phyloP scores from a whole-genome alignment of 2,329 filamentous ascomycete species.

The Didymella pinodella region DNA sequence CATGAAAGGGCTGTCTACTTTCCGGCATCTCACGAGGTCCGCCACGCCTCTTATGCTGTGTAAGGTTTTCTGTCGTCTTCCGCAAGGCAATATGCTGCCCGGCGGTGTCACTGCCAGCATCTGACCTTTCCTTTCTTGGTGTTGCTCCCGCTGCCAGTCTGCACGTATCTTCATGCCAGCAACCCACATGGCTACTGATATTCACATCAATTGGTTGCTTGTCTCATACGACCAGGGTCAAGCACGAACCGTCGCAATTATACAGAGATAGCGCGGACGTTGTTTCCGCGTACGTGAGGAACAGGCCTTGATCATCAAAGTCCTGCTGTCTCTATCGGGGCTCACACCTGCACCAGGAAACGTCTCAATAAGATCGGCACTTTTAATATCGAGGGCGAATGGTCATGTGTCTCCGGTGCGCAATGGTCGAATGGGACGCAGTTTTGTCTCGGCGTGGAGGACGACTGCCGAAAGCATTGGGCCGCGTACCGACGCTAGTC shows the following conservation, averaged over 20 bases:
- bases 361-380: slow-evolving; percentile 6
- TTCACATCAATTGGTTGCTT: slow-evolving; percentile 2
- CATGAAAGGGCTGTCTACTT: background rate
- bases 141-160: slow-evolving; percentile 11
- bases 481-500: slow-evolving; percentile 21
- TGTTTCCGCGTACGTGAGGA: background rate
- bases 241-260: slow-evolving; percentile 2
- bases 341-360: slow-evolving; percentile 12
- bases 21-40: slow-evolving; percentile 2
- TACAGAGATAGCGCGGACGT: slow-evolving; percentile 1
- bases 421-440: slow-evolving; percentile 8
- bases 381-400: slow-evolving; percentile 14
- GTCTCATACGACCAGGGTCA: background rate
- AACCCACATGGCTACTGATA: slow-evolving; percentile 7
- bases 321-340: slow-evolving; percentile 3
- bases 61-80: background rate
- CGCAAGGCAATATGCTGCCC: background rate
- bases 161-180: slow-evolving; percentile 8
- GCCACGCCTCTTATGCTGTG: slow-evolving; percentile 9
- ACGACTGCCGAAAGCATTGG: slow-evolving; percentile 22
- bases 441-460: slow-evolving; percentile 16
- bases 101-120: background rate
- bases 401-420: slow-evolving; percentile 1
- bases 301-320: background rate
- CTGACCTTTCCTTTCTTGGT: slow-evolving; percentile 3